Evolutionary conservation across 1,139 yeast species (phyloP), one percentile per base, ranked within the genome.

Genomic region (Chernovozyma sophiae-reginae): DNA sequence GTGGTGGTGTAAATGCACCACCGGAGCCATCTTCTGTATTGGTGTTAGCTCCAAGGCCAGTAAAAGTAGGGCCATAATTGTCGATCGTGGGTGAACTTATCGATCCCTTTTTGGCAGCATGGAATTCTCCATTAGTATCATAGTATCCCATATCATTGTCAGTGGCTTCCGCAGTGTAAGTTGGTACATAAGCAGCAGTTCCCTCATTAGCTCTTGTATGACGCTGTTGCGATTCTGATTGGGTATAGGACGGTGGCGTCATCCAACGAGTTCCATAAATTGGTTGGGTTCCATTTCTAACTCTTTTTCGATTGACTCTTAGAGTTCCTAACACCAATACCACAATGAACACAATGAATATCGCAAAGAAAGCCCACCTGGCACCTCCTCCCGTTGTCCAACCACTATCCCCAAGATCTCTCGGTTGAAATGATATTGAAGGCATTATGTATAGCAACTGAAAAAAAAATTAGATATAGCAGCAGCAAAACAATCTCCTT

Each of bases 221-320:
- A 27, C 67, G 51, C 11, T 56, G 53, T 40, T 78, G 81, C 39
- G 67, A 68, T 49, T 85, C 87, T 3, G 92, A 76, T 51, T 83
- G 92, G 42, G 72, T 60, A 55, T 89, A 87, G n/a, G 84, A 71
- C 0, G 96, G 96, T 3, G 96, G 96, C 0, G 95, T 82, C 72
- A 89, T 75, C 94, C 96, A 89, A 8, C 86, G 77, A 1, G 97
- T 87, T 7, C 95, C 95, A 41, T 79, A 72, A 3, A 87, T 68
- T 0, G 97, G 96, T 23, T 70, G 71, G 29, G 68, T 65, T 4
- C 97, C 97, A 29, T 64, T 59, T 25, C 56, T 66, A 2, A 75
- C 65, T 52, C 96, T 70, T 41, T 72, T 68, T 36, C 71, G 73
- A 48, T 87, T 86, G 26, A 80, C 70, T 29, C 77, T 54, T 14